Evolutionary conservation across 129 eudicot species (phyloP), one percentile per base, ranked within the genome.

Genomic region (Escallonia rubra): DNA sequence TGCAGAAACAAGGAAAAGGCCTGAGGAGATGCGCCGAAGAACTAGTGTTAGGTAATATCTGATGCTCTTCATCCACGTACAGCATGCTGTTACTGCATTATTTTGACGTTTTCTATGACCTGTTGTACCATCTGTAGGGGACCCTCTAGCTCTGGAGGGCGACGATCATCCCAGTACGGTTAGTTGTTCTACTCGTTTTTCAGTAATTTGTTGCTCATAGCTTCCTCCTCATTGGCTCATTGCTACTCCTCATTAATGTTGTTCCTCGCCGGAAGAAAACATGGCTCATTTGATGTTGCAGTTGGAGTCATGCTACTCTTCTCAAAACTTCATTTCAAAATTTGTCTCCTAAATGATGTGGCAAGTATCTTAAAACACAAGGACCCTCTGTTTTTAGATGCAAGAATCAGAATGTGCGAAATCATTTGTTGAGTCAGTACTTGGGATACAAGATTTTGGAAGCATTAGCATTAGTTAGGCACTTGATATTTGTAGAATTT

Each of bases 21-120:
- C 95, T 3, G 90, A 84, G 53, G 95, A 87, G 34, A 87, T 87
- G 95, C 90, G 90, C 53, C 71, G 90, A 61, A 84, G 80, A 70
- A 72, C 85, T 49, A 77, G 90, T 69, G 71, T 64, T 39, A 69
- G 95, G 95, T 87, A 84, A 61, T 10, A 10, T 43, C 39, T 23
- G 2, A 12, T 2, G 15, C 23, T 59, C 64, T 66, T 4, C 4
- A 59, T 55, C 34, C 34, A 23, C 34, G 34, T 23, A 23, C 34
- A 23, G 34, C 45, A 48, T 23, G 41, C 11, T 38, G 45, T 49
- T 38, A 47, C 43, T 38, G 8, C 7, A 34, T 23, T 11, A 48
- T 53, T 64, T 59, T 74, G 61, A 59, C 34, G 41, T 16, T 58
- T 43, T 38, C 56, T 47, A 6, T 67, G 6, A 3, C 43, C 45